Conservation (phyloP, 441 rosid genomes). For the Euphorbia corollata region DNA sequence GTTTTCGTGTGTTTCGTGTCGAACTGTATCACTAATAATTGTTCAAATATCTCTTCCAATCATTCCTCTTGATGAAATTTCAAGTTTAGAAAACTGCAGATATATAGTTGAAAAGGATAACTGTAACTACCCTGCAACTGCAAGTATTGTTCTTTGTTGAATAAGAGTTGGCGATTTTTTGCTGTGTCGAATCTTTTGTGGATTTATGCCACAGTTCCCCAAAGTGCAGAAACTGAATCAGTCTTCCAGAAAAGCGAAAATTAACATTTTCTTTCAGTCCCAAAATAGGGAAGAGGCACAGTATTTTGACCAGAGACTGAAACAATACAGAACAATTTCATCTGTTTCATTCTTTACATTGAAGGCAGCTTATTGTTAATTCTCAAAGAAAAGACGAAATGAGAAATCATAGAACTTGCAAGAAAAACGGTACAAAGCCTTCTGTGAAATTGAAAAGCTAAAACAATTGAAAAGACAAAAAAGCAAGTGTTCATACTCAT, state of each 20-base stretch:
- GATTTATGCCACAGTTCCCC: too few species aligned
- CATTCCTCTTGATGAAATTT: background rate
- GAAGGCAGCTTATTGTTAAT: background rate
- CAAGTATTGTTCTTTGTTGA: background rate
- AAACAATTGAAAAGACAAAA: background rate
- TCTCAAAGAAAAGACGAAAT: background rate
- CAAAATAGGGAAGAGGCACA: background rate
- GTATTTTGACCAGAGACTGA: background rate
- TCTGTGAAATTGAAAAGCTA: background rate
- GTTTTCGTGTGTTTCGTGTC: background rate
- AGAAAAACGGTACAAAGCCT: background rate
- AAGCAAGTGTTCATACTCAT: background rate
- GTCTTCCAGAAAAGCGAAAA: too few species aligned
- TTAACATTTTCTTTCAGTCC: background rate
- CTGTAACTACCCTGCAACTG: background rate
- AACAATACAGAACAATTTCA: conserved; percentile 13
- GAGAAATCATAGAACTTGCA: conserved; percentile 5
- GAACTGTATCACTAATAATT: background rate
- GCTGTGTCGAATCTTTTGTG: too few species aligned
- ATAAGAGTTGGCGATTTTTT: background rate
- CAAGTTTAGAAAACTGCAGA: background rate
- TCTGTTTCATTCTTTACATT: conserved; percentile 8
- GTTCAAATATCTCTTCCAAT: background rate
- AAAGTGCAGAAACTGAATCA: too few species aligned
- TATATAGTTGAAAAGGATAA: background rate